These are phyloP conservation scores for Monosiga brevicollis DNA, from an alignment of 78 protist genomes.

Conservation along the genomic window DNA sequence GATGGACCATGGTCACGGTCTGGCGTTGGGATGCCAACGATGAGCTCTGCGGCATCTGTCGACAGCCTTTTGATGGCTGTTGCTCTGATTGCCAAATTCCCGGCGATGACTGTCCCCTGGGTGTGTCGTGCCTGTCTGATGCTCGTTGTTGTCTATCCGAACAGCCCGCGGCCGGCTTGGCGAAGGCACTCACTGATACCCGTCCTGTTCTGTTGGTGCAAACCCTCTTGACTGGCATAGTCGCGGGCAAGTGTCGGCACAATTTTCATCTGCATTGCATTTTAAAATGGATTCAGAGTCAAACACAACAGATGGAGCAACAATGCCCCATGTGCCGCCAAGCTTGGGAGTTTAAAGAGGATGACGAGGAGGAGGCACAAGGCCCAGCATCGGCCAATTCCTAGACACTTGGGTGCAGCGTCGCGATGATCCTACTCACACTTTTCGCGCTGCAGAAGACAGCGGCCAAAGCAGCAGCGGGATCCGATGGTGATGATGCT, in stretches of 20 bases:
- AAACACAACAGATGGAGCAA: neutral
- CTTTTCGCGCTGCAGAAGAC: too few relatives aligned
- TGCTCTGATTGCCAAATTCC: constrained; percentile 66
- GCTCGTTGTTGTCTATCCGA: neutral
- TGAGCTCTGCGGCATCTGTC: constrained; percentile 78
- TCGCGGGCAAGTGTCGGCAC: constrained; percentile 66
- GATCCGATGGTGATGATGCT: too few relatives aligned
- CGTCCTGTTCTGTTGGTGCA: too few relatives aligned
- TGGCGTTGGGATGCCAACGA: constrained; percentile 22
- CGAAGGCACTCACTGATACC: too few relatives aligned
- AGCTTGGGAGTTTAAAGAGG: neutral
- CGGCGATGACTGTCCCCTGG: constrained; percentile 81
- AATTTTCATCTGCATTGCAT: constrained; percentile 78
- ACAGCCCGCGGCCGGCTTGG: too few relatives aligned
- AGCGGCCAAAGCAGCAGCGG: too few relatives aligned
- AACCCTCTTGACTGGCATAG: too few relatives aligned
- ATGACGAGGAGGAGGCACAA: too few relatives aligned
- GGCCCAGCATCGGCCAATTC: too few relatives aligned
- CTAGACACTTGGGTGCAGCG: too few relatives aligned
- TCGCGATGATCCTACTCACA: too few relatives aligned
- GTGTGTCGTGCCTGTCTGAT: constrained; percentile 12
- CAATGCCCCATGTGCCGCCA: constrained; percentile 38
- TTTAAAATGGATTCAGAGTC: constrained; percentile 41
- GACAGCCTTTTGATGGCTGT: constrained; percentile 55
- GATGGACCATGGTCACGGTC: too few relatives aligned